Evolutionary conservation across 163 green algal species (phyloP).

Genomic region (Trebouxiophyceae sp.): DNA sequence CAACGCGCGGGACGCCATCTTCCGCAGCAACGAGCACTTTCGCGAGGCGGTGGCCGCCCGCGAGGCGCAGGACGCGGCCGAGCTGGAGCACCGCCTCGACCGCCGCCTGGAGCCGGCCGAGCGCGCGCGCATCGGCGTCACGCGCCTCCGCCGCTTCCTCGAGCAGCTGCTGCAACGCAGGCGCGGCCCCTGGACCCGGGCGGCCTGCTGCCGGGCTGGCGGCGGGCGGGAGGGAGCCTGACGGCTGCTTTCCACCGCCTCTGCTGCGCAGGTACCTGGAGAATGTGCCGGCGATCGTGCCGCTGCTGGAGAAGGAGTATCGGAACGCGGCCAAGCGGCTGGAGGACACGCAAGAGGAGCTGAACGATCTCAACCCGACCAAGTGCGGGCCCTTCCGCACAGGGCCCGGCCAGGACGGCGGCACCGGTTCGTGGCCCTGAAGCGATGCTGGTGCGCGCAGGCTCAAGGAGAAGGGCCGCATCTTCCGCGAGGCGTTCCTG

Average conservation of each 20-base stretch:
- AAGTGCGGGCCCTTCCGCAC: conserved; percentile 37
- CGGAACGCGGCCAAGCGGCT: conserved; percentile 48
- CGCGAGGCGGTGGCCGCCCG: conserved; percentile 67
- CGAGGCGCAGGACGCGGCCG: conserved; percentile 60
- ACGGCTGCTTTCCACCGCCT: too few relatives aligned
- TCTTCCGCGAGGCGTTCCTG: conserved; percentile 83
- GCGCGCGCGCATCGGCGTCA: conserved; percentile 71
- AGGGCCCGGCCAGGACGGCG: too few relatives aligned
- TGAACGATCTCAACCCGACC: conserved; percentile 60
- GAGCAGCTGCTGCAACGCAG: conserved; percentile 84
- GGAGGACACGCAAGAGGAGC: conserved; percentile 56
- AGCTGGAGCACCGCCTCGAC: conserved; percentile 58
- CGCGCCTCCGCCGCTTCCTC: conserved; percentile 81
- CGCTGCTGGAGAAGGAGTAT: conserved; percentile 87
- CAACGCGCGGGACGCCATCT: conserved; percentile 62
- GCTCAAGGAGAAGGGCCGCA: conserved; percentile 73
- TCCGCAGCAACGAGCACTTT: conserved; percentile 88
- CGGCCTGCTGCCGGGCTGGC: too few relatives aligned
- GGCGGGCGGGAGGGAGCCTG: too few relatives aligned
- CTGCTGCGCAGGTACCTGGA: conserved; percentile 73
- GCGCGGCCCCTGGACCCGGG: too few relatives aligned
- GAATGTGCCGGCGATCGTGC: conserved; percentile 84
- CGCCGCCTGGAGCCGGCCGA: conserved; percentile 62
- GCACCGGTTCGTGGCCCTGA: too few relatives aligned
- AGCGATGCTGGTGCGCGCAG: too few relatives aligned